Base-by-base conservation (phyloP, 2,329 filamentous ascomycete genomes). In the Thelonectria olida region DNA sequence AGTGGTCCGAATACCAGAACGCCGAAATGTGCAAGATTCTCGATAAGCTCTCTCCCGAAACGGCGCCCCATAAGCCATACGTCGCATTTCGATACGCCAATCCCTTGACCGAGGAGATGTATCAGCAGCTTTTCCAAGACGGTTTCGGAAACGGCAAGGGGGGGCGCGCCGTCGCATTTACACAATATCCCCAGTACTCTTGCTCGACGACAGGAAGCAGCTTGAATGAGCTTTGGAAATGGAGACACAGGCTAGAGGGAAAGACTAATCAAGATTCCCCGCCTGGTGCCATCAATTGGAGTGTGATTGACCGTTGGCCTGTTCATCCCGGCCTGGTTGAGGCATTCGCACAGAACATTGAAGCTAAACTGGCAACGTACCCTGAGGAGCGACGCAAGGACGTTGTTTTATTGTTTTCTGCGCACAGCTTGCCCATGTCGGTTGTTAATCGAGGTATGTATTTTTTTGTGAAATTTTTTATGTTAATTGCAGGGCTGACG, bases 181-280 rank as follows among this genome's bases (percentile, higher is more conserved):
- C 95, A 25, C 96, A 99, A 78, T 99, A 99, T 72, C 96, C 96
- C 2, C 96, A 99, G 76, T 99, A 99, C 79, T 97, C 93, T 19
- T 99, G 96, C 81, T 97, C 93, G 19, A 99, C 96, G 1, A 99
- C 96, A 0, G 96, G 96, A 20, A 97, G 93, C 77, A 97, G 93
- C 64, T 80, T 99, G 58, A 99, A 99, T 73, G 96, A 99, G 80
- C 81, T 99, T 34, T 99, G 96, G 96, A 97, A 96, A 80, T 97
- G 94, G 93, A 87, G 94, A 65, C 91, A 93, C 73, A 84, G 93
- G 64, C 80, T 99, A 54, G 94, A 98, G 77, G 92, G 92, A 38
- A 93, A 92, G 77, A 82, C 84, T 42, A 84, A 79, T 3, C 80
- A 82, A 42, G 81, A 81, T 39, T 81, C 82, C 20, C 66, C 68